A percentile compares a stretch with the other conserved stretches of the same genome.
Evolutionary conservation across 169 alveolate species (phyloP).

Genomic region (Haemoproteus tartakovskyi): DNA sequence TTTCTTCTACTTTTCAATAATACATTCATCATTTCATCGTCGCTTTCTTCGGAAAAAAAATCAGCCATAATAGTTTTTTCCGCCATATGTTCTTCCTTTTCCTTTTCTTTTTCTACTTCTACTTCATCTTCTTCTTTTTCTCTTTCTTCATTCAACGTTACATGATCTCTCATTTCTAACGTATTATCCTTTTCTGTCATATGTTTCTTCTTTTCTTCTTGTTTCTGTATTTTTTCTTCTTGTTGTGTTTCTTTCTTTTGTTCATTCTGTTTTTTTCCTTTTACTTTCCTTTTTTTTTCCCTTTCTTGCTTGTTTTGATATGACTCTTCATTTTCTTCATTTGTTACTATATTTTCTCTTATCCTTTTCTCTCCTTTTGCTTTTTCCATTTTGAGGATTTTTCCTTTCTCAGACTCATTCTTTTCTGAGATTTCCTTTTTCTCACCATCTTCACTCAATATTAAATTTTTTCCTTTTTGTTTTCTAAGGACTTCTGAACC

Average conservation of each 20-base stretch:
- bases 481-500: background rate
- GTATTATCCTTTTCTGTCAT: background rate
- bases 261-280: background rate
- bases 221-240: background rate
- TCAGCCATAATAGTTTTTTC: background rate
- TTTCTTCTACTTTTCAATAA: constrained; percentile 19
- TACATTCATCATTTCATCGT: constrained; percentile 32
- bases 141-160: background rate
- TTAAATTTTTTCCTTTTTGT: too few species aligned
- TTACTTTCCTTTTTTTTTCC: background rate
- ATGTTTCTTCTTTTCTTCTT: background rate
- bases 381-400: background rate
- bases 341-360: background rate
- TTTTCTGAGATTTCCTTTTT: background rate
- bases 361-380: background rate
- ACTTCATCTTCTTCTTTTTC: background rate
- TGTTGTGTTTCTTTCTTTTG: background rate
- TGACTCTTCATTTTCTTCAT: background rate
- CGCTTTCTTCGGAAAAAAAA: constrained; percentile 37
- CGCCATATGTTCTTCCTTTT: background rate
- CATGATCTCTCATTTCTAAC: background rate
- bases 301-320: constrained; percentile 1
- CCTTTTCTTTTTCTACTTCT: constrained; percentile 1
- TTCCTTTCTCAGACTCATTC: background rate
- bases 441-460: background rate